Evolutionary conservation across 2,329 filamentous ascomycete species (phyloP), one percentile per base, ranked within the genome.

Genomic region (Clarireedia paspali): DNA sequence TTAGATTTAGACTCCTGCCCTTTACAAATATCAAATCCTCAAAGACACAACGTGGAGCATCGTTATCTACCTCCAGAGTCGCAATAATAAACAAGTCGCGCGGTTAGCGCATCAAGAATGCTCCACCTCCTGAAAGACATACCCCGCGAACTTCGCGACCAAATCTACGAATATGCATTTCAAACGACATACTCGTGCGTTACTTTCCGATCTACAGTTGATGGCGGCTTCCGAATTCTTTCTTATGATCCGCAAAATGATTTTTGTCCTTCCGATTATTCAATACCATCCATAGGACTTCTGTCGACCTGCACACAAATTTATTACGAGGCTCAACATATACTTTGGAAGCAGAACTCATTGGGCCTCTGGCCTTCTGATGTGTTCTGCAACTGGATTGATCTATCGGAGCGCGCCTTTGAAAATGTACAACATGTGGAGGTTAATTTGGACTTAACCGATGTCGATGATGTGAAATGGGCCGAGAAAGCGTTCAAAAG

Each of bases 161-260:
- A 56, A 46, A 56, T 56, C 42, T 56, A 56, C 34, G 17, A 17
- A 39, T 46, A 40, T 10, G 54, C 49, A 39, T 47, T 56, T 6
- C 38, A 44, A 52, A 52, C 54, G n/a, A 30, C 14, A 2, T 34
- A 17, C 14, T n/a, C 42, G 7, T 47, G 49, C 50, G 24, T 55
- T 26, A 55, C 47, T 2, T 55, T 42, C 15, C 53, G 46, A 26
- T 36, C 17, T 20, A 55, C 53, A 4, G 12, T 36, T 9, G 42
- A 20, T 5, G 23, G 40, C 17, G 50, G 47, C 5, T 55, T 42
- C 17, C 38, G 42, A 24, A 24, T 55, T 17, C 30, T 50, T 10
- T 26, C 47, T 6, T 51, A 55, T 27, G 53, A 55, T 24, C 38
- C 47, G 2, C 53, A 55, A 50, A 55, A 55, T 39, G 53, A 55